Evolutionary conservation across 2,329 filamentous ascomycete species (phyloP), one percentile per base, ranked within the genome.

Genomic region (Coniochaeta hoffmannii): DNA sequence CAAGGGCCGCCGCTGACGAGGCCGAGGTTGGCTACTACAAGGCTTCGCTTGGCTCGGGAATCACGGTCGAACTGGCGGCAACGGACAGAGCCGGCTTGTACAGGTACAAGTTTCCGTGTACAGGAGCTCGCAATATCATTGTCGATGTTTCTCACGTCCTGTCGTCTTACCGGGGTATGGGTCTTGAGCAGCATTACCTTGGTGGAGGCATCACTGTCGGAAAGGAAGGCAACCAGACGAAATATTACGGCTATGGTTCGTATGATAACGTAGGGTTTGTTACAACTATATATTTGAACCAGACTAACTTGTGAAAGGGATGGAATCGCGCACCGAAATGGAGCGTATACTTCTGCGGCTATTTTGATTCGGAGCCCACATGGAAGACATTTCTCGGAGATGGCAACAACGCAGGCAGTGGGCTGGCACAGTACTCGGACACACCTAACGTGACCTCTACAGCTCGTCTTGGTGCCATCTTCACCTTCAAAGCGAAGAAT

Each of bases 131-230:
- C 41, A 46, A 46, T 46, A 63, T 87, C 15, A 72, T 87, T 24
- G 79, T 85, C 6, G 85, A 88, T 64, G 81, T 87, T 8, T 86
- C 83, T 1, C 85, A 88, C 64, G 78, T 83, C n/a, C 69, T 88
- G 36, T 76, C 82, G 1, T 86, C 83, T 1, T 86, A 78, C 56
- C 74, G 83, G 34, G 81, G 82, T 0, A 73, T 81, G 60, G 80
- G 81, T 0, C 73, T 85, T 32, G 78, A 80, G n/a, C 85, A 88
- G 65, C 73, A 76, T 34, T 88, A 86, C 62, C 72, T 81, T 6
- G 78, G 78, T n/a, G 85, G 85, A 0, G 76, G 75, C 46, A 80
- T 88, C 30, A 70, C 69, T 1, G 71, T 85, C 2, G 62, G 66
- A 0, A 76, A 80, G 38, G 73, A 75, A 0, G 56, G 60, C 1